phyloP scores from a whole-genome alignment of 1,284 basidiomycete species.

The Macrocybe sp. region DNA sequence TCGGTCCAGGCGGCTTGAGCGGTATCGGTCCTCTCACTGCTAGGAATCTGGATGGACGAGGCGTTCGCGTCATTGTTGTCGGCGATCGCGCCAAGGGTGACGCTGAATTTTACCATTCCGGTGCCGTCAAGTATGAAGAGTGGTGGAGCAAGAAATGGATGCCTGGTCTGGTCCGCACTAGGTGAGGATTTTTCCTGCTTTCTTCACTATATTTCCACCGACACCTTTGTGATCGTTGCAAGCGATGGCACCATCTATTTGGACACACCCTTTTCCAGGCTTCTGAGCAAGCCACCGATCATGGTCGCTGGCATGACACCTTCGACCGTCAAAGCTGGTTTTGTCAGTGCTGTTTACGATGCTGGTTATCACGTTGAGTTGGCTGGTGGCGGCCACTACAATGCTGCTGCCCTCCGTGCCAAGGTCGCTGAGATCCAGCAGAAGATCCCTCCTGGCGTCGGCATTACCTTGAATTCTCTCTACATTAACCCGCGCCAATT shows the following conservation, averaged over 20 bases:
- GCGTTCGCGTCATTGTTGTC: constrained; percentile 83
- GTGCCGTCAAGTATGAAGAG: constrained; percentile 70
- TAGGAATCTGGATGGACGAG: constrained; percentile 89
- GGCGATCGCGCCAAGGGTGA: constrained; percentile 85
- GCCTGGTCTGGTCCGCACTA: constrained; percentile 85
- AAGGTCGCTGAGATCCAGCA: constrained; percentile 90
- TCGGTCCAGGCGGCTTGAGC: constrained; percentile 91
- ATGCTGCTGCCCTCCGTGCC: constrained; percentile 78
- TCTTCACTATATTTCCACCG: background rate
- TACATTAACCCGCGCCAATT: constrained; percentile 99
- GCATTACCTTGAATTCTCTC: constrained; percentile 90
- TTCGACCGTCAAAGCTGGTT: constrained; percentile 87
- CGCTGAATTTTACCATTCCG: constrained; percentile 77
- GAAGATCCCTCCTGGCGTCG: constrained; percentile 80
- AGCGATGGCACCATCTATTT: constrained; percentile 86
- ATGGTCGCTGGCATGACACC: constrained; percentile 99
- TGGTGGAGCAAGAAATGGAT: constrained; percentile 91
- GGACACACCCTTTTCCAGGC: constrained; percentile 94
- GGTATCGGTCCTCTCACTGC: constrained; percentile 92
- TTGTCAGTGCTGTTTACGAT: constrained; percentile 87
- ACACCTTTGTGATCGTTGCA: constrained; percentile 10
- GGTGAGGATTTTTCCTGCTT: constrained; percentile 39
- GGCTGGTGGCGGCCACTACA: constrained; percentile 98
- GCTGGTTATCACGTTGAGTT: constrained; percentile 97
- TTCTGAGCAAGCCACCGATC: constrained; percentile 93